Base-by-base conservation (phyloP, 2,329 filamentous ascomycete genomes). In the Colletotrichum sp. region DNA sequence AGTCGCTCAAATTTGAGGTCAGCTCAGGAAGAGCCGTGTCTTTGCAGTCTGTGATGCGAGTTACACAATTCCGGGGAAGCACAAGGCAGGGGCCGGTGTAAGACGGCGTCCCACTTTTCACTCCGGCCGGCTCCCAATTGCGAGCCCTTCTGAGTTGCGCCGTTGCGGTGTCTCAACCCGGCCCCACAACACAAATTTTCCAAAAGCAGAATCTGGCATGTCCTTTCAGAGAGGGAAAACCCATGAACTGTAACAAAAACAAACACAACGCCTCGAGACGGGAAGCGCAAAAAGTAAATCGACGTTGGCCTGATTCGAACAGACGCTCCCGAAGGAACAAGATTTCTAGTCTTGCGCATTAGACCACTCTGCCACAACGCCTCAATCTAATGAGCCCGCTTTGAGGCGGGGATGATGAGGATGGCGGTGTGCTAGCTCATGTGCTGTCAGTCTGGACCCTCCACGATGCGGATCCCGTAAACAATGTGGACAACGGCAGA, bases 341-440 rank as follows among this genome's bases (percentile, higher is more conserved):
- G 62, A 64, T 64, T 64, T 64, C 62, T 64, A 64, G 62, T 64
- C 62, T 64, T 64, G 62, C 62, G 62, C 62, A 64, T 64, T 64
- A 64, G 62, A 64, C 62, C 62, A 64, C 62, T 64, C 71, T 73
- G 71, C 71, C 71, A 73, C 71, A 73, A 73, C 71, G 71, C 71
- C 71, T 6, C 5, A n/a, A 8, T 4, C 9, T 10, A 2, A 6
- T 7, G 13, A 55, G 34, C 22, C 65, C 55, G 36, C 65, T 26
- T 12, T 6, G 3, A 12, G 22, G 13, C 64, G 52, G 34, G 39
- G 65, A 39, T 72, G 18, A 0, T 12, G 4, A 8, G 2, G 5
- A 0, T 0, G 1, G 28, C 65, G n/a, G 24, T 18, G 26, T 22
- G 12, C 8, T 36, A 15, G 22, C 2, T 9, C 1, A 73, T 73